Conservation (phyloP, 257 asterid species). For the Phtheirospermum japonicum region DNA sequence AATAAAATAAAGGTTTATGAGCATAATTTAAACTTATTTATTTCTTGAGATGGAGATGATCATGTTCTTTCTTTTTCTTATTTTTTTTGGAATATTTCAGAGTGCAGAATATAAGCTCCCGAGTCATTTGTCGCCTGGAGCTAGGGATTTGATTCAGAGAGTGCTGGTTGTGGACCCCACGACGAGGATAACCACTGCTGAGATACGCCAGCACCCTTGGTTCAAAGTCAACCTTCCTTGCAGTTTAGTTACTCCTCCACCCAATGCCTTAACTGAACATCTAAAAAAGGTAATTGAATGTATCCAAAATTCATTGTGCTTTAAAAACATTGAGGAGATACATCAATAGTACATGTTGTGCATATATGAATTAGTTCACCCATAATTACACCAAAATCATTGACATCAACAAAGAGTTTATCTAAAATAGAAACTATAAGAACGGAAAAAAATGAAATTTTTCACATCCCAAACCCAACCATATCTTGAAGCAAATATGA, state of each 20-base stretch:
- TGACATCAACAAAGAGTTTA: too few species aligned
- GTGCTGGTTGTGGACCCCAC: slow-evolving; percentile 89
- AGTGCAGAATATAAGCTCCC: slow-evolving; percentile 89
- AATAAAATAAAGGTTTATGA: slow-evolving; percentile 46
- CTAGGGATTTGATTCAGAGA: slow-evolving; percentile 81
- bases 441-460: too few species aligned
- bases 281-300: background rate
- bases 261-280: slow-evolving; percentile 33
- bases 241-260: slow-evolving; percentile 78
- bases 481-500: too few species aligned
- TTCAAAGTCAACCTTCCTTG: slow-evolving; percentile 81
- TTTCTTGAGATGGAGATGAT: slow-evolving; percentile 20
- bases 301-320: too few species aligned
- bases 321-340: too few species aligned
- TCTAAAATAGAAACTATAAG: too few species aligned
- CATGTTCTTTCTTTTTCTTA: background rate
- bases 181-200: slow-evolving; percentile 71
- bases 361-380: too few species aligned
- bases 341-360: too few species aligned
- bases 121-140: slow-evolving; percentile 82
- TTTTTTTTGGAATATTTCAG: slow-evolving; percentile 36
- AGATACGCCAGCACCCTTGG: slow-evolving; percentile 89
- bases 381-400: too few species aligned
- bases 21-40: too few species aligned
- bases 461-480: too few species aligned